Evolutionary conservation across 2,329 filamentous ascomycete genomes (phyloP).

Genomic region (Coniochaeta ligniaria): DNA sequence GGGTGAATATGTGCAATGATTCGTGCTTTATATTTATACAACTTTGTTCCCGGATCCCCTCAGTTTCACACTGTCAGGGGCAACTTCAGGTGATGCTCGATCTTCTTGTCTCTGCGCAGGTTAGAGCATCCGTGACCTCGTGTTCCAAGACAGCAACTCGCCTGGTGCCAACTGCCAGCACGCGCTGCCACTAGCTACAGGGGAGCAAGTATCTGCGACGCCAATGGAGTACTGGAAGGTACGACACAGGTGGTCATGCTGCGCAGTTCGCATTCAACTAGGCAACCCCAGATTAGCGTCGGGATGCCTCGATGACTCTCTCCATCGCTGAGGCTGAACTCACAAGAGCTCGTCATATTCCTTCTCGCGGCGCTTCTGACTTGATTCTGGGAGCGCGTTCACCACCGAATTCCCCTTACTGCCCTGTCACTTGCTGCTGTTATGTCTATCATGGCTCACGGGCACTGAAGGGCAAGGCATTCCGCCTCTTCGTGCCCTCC

Average conservation of each 20-base stretch:
- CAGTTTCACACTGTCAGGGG: not conserved
- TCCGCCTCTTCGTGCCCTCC: slow-evolving; percentile 1
- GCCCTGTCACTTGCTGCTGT: not conserved
- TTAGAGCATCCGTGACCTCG: not conserved
- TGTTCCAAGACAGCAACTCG: not conserved
- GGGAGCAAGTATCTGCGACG: not conserved
- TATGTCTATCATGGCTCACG: slow-evolving; percentile 8
- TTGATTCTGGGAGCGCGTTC: not conserved
- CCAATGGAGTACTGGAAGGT: not conserved
- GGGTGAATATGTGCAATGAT: not conserved
- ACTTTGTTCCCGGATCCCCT: not conserved
- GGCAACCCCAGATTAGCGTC: not conserved
- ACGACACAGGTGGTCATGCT: not conserved
- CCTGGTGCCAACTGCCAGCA: not conserved
- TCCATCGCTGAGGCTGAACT: slow-evolving; percentile 29
- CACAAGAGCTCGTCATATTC: slow-evolving; percentile 26
- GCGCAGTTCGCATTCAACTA: not conserved
- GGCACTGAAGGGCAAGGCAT: slow-evolving; percentile 6
- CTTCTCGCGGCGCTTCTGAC: slow-evolving; percentile 6
- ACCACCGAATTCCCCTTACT: slow-evolving; percentile 1
- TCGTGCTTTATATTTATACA: not conserved
- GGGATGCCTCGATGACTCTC: slow-evolving; percentile 2
- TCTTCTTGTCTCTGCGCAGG: not conserved
- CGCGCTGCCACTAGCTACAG: not conserved
- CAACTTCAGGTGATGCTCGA: not conserved